A percentile compares a stretch with the other conserved stretches of the same genome.
These are phyloP conservation scores for Gracilaria domingensis DNA, from an alignment of 23 red algal species.

Conservation along the genomic window DNA sequence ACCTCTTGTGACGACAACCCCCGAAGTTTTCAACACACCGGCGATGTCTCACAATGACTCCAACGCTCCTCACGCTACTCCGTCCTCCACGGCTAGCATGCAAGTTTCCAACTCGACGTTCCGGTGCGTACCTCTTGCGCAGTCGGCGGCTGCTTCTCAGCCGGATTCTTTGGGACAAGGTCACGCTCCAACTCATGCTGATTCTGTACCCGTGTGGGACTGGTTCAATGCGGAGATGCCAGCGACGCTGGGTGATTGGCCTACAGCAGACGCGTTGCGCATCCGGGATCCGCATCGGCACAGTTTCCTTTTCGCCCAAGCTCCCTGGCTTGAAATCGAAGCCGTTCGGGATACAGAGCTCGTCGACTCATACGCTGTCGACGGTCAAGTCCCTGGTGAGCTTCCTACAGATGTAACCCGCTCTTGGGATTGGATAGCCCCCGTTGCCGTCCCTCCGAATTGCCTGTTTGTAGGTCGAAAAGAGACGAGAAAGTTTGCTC, in stretches of 20 bases:
- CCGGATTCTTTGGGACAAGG: no score
- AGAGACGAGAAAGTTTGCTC: background rate
- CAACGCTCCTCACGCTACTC: no score
- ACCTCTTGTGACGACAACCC: no score
- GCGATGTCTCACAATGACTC: no score
- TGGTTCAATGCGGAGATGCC: background rate
- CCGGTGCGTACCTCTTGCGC: no score
- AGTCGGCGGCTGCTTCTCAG: no score
- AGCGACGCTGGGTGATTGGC: background rate
- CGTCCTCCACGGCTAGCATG: no score
- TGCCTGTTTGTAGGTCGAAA: no score
- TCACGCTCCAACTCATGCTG: background rate
- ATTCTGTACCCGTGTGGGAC: background rate
- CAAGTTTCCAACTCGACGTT: no score
- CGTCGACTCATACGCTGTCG: background rate
- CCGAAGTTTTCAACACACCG: no score
- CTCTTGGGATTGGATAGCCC: background rate
- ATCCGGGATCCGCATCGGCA: background rate
- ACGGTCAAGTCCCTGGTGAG: no score
- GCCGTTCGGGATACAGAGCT: background rate
- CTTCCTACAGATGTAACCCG: slow-evolving; percentile 5
- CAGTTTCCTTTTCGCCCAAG: background rate
- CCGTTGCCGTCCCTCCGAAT: background rate
- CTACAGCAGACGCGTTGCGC: no score
- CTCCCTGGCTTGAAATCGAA: background rate